Conservation (phyloP, 2,329 filamentous ascomycete genomes). For the Trichoderma sp. region DNA sequence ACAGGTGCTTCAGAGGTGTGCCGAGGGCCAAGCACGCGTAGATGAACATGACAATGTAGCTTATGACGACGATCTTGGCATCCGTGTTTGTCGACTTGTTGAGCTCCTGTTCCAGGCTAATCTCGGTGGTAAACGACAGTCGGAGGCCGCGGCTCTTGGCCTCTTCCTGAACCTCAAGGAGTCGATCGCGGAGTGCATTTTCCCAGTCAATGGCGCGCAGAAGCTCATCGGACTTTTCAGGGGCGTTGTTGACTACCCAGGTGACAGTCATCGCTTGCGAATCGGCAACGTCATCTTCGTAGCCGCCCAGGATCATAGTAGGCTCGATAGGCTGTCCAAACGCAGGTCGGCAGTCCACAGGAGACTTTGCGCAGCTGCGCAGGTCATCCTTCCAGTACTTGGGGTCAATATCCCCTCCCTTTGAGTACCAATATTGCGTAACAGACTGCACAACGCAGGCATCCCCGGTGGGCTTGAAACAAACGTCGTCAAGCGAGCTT, state of each 20-base stretch:
- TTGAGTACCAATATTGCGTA: slow-evolving; percentile 81
- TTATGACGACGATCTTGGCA: slow-evolving; percentile 93
- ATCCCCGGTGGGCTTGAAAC: slow-evolving; percentile 88
- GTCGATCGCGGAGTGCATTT: slow-evolving; percentile 69
- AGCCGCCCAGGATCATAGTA: slow-evolving; percentile 83
- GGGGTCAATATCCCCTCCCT: slow-evolving; percentile 42
- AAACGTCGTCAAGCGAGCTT: slow-evolving; percentile 77
- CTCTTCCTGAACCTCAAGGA: slow-evolving; percentile 79
- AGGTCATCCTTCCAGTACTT: slow-evolving; percentile 73
- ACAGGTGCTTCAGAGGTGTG: slow-evolving; percentile 75
- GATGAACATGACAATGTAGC: slow-evolving; percentile 98
- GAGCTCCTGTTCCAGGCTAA: slow-evolving; percentile 90
- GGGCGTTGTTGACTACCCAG: slow-evolving; percentile 90
- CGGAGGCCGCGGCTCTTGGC: slow-evolving; percentile 76
- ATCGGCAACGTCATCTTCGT: slow-evolving; percentile 67
- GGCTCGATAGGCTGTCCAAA: slow-evolving; percentile 89
- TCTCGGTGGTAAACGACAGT: slow-evolving; percentile 92
- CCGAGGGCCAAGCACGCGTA: slow-evolving; percentile 93
- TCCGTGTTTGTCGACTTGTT: slow-evolving; percentile 99
- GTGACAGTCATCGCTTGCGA: slow-evolving; percentile 83
- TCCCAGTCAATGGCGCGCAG: slow-evolving; percentile 88
- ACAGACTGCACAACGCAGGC: slow-evolving; percentile 92
- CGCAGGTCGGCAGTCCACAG: slow-evolving; percentile 81
- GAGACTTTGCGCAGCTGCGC: slow-evolving; percentile 72
- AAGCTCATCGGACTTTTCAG: slow-evolving; percentile 71